Evolutionary conservation across 768 basidiomycete species (phyloP).

Genomic region (Jaapia argillacea): DNA sequence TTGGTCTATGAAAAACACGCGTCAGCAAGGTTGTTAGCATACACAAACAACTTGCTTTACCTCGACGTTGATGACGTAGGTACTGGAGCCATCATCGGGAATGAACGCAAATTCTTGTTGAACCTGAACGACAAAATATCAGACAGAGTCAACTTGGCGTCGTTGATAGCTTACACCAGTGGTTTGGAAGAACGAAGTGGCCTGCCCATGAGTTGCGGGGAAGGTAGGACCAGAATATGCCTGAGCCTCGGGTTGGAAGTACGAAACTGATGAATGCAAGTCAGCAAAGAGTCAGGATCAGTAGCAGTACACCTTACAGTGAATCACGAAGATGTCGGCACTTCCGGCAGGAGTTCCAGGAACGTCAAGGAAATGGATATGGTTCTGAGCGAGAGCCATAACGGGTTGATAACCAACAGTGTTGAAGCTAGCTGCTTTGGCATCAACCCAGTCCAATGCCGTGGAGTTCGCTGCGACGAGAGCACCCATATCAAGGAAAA

Average conservation of each 20-base stretch:
- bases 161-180: constrained; percentile 35
- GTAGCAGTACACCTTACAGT: constrained; percentile 74
- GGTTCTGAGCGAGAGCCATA: constrained; percentile 80
- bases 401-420: constrained; percentile 52
- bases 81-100: constrained; percentile 60
- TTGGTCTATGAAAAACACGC: constrained; percentile 33
- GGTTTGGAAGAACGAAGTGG: constrained; percentile 58
- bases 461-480: constrained; percentile 51
- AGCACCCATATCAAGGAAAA: constrained; percentile 56
- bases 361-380: constrained; percentile 74
- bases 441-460: constrained; percentile 54
- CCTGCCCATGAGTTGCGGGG: constrained; percentile 60
- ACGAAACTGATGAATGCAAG: constrained; percentile 40
- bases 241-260: constrained; percentile 67
- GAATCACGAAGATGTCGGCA: constrained; percentile 78
- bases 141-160: too few relatives aligned
- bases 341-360: constrained; percentile 58
- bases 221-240: constrained; percentile 49
- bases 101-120: constrained; percentile 73
- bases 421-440: constrained; percentile 45
- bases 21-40: not conserved
- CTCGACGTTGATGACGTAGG: constrained; percentile 69
- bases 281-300: too few relatives aligned
- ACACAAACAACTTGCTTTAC: constrained; percentile 17
- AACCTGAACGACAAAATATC: constrained; percentile 39